Conservation (phyloP, 2,329 filamentous ascomycete genomes). For the Penicillium sp. region DNA sequence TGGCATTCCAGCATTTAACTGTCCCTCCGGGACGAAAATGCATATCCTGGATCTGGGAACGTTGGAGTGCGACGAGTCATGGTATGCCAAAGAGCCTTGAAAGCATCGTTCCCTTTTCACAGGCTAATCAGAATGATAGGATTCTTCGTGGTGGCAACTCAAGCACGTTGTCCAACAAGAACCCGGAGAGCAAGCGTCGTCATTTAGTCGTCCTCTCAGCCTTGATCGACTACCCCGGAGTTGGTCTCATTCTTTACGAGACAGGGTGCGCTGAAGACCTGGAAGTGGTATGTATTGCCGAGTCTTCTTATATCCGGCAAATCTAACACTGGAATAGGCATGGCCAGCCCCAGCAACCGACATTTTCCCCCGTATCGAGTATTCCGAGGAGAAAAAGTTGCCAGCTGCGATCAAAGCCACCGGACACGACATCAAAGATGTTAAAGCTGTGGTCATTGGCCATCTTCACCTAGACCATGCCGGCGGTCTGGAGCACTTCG, state of each 20-base stretch:
- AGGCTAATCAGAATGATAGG: not conserved
- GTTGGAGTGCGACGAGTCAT: constrained; percentile 46
- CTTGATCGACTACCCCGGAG: constrained; percentile 44
- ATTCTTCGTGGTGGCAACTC: not conserved
- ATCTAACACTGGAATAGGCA: constrained; percentile 13
- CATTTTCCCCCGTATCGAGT: constrained; percentile 37
- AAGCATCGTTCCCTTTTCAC: not conserved
- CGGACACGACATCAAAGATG: constrained; percentile 44
- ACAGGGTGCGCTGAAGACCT: constrained; percentile 45
- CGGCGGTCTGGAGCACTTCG: constrained; percentile 45
- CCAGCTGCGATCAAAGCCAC: constrained; percentile 34
- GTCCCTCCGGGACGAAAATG: constrained; percentile 42
- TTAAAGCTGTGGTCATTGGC: constrained; percentile 46
- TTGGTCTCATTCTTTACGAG: constrained; percentile 45
- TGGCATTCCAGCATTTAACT: constrained; percentile 13
- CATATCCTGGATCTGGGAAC: constrained; percentile 45
- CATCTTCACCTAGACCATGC: constrained; percentile 49
- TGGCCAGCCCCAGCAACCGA: constrained; percentile 37
- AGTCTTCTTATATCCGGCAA: constrained; percentile 8
- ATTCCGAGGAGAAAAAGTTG: constrained; percentile 32
- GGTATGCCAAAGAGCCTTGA: constrained; percentile 31
- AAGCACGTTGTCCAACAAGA: not conserved
- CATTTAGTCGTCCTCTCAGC: constrained; percentile 38
- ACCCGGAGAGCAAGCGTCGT: not conserved
- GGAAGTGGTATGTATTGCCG: constrained; percentile 21